Conservation (phyloP, 768 basidiomycete species). For the Kwoniella mangroviensis region DNA sequence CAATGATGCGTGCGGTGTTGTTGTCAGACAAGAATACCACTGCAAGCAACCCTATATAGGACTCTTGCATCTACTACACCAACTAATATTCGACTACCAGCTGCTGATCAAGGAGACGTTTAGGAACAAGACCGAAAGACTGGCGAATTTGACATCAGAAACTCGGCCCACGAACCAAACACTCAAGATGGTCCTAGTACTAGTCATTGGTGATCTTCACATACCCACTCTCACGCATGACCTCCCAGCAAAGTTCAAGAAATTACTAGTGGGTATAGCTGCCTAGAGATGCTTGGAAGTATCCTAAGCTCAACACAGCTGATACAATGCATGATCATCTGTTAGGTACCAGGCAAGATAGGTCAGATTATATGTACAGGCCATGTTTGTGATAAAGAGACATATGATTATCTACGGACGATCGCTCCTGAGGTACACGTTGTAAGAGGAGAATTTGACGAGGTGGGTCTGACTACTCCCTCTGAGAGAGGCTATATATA, state of each 20-base stretch:
- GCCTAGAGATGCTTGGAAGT: no score
- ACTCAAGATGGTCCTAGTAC: slow-evolving; percentile 79
- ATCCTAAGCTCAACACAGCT: no score
- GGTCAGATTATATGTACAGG: slow-evolving; percentile 97
- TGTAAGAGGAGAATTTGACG: slow-evolving; percentile 93
- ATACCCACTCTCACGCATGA: slow-evolving; percentile 87
- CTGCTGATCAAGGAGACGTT: no score
- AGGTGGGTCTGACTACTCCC: slow-evolving; percentile 66
- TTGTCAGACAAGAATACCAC: no score
- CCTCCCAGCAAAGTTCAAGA: slow-evolving; percentile 94
- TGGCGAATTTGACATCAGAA: no score
- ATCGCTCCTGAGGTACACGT: slow-evolving; percentile 92
- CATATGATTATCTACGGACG: slow-evolving; percentile 91
- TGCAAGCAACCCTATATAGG: no score
- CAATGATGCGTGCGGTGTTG: no score
- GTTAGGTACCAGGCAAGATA: slow-evolving; percentile 88
- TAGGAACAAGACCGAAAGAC: no score
- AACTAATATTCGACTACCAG: no score
- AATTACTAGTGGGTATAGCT: slow-evolving; percentile 86
- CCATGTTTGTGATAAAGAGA: slow-evolving; percentile 96
- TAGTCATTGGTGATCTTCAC: slow-evolving; percentile 95
- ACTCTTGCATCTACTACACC: no score
- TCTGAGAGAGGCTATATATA: no score
- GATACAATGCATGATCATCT: background rate
- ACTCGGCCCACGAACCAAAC: no score